Base-by-base conservation (phyloP, 2,329 filamentous ascomycete genomes). In the Fusarium tanahbumbuense region DNA sequence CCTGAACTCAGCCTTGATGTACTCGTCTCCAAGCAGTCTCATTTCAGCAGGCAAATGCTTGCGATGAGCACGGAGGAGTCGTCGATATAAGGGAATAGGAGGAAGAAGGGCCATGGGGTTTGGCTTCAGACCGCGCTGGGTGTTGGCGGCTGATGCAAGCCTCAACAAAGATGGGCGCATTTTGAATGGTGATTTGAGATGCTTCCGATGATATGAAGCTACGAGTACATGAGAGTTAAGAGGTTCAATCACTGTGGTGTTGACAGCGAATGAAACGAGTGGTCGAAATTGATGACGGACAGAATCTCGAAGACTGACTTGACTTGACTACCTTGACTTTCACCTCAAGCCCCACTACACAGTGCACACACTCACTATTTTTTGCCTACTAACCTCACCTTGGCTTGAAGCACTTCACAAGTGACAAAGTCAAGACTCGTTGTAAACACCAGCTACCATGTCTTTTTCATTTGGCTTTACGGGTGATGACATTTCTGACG, bases 1-100 rank as follows among this genome's bases (percentile, higher is more conserved):
- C 64, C 93, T 87, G 74, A 98, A 99, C 82, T 99, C 96, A 47
- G 89, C 88, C 82, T 97, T 98, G 79, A 98, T 86, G 80, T 98
- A 99, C 79, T 94, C 89, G 77, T 99, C 96, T 7, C 96, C 96
- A 10, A 99, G 83, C 7, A 97, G 61, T 37, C 96, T 89, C 89
- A 89, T 88, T 57, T 97, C 91, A 3, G 81, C 74, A 0, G 91
- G 89, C 12, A 99, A 83, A 74, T 91, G 87, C 76, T 91, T 93
- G 72, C 96, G 89, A 81, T 99, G 96, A 6, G 92, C 90, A 70
- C 96, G 91, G 30, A 99, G 85, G 27, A 99, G 83, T 37, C 96
- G 90, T 64, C 96, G 89, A 83, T 98, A 99, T 11, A 99, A 87
- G 4, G 91, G 93, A 49, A 98, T 92, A 0, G 94, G 94, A 8